These are phyloP conservation scores for Hortiboletus campestris DNA, from an alignment of 768 basidiomycete genomes.

Conservation along the genomic window DNA sequence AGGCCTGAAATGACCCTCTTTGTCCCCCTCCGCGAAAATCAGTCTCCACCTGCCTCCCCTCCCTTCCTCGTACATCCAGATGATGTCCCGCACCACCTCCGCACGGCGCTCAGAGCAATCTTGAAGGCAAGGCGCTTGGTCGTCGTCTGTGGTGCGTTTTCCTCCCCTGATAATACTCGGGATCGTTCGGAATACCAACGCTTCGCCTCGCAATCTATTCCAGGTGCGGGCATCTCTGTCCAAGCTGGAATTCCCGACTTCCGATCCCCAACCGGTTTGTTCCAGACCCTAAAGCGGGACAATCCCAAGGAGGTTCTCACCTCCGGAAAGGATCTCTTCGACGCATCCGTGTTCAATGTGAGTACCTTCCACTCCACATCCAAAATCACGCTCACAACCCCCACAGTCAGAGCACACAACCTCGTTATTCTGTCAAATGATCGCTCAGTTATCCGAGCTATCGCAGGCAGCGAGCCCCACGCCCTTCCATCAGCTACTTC, in stretches of 20 bases:
- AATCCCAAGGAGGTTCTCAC: slow-evolving; percentile 69
- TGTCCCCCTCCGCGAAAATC: slow-evolving; percentile 53
- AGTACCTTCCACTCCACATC: slow-evolving; percentile 19
- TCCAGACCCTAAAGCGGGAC: slow-evolving; percentile 72
- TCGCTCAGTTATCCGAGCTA: slow-evolving; percentile 74
- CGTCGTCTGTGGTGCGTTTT: slow-evolving; percentile 75
- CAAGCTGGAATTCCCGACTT: slow-evolving; percentile 90
- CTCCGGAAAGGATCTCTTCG: slow-evolving; percentile 85
- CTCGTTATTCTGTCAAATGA: slow-evolving; percentile 84
- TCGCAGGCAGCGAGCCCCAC: slow-evolving; percentile 75
- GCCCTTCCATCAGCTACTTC: slow-evolving; percentile 74
- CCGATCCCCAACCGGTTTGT: slow-evolving; percentile 76
- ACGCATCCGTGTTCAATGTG: slow-evolving; percentile 87
- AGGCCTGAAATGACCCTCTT: slow-evolving; percentile 57
- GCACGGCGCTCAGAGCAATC: slow-evolving; percentile 61
- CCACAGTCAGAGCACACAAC: slow-evolving; percentile 71
- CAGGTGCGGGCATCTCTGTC: slow-evolving; percentile 88
- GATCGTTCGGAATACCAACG: slow-evolving; percentile 2
- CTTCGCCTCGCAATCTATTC: not conserved
- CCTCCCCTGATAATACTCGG: slow-evolving; percentile 12
- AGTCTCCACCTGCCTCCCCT: slow-evolving; percentile 49
- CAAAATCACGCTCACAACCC: slow-evolving; percentile 18
- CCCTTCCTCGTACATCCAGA: slow-evolving; percentile 52
- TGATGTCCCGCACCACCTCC: slow-evolving; percentile 47
- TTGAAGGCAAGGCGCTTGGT: slow-evolving; percentile 80